Evolutionary conservation across 495 filamentous ascomycete genomes (phyloP), one percentile per base, ranked within the genome.

Genomic region (Letharia lupina): DNA sequence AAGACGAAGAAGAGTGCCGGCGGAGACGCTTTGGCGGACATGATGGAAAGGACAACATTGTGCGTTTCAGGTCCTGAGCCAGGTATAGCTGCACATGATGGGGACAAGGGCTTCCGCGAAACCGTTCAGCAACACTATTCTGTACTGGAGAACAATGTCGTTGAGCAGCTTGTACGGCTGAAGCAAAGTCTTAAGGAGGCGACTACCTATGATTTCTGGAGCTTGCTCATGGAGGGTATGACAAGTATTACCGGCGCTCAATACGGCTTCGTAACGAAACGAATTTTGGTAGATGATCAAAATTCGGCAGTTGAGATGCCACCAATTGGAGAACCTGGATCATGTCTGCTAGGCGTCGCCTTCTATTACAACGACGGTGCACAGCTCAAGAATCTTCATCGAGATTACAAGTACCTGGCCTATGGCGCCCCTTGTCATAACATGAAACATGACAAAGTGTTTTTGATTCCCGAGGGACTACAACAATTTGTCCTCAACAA

Each of bases 361-460:
- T 88, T 89, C 62, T 91, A 89, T 70, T 84, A 85, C 76, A 84
- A 87, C 71, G 83, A 89, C 67, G 87, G 85, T 18, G 75, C 79
- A 35, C 78, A 84, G 33, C 77, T 77, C 9, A 78, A 82, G 47
- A 75, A 82, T 16, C 73, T 85, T 42, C 77, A 86, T 65, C 80
- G 80, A 64, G 78, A 89, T 69, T 83, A 82, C 72, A 80, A 84
- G 62, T 90, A 89, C 75, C 81, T 85, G 69, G 84, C 85, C 44
- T 87, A 85, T 64, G 83, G 82, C 37, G 85, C 80, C 71, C 87
- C 78, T 48, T 90, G 81, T 75, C 79, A 82, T 47, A 82, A 88
- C 69, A 91, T 93, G 88, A 82, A 82, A 66, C 82, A 89, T 68
- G 87, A 89, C 73, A 86, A 89, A 72, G 86, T 90, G 23, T 89